These are phyloP conservation scores for Raddia guianensis DNA, from an alignment of 176 grass and related monocot genomes.

Conservation along the genomic window DNA sequence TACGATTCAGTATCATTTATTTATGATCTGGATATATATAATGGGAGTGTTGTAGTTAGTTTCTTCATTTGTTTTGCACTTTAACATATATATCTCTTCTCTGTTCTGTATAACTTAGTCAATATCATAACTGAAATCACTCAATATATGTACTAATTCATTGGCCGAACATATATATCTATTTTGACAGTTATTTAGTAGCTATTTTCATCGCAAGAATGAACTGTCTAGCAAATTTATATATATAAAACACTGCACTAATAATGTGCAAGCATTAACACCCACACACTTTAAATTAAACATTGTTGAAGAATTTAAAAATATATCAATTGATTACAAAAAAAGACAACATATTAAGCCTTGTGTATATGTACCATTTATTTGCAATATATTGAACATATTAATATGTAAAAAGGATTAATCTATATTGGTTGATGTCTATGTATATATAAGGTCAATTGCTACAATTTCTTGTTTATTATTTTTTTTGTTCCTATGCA, in stretches of 20 bases:
- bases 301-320: background rate
- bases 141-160: no score
- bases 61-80: background rate
- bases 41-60: background rate
- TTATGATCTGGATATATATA: background rate
- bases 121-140: background rate
- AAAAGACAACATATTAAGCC: background rate
- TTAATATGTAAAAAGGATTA: background rate
- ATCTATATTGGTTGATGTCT: no score
- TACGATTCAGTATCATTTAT: background rate
- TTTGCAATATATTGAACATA: background rate
- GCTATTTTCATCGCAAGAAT: no score
- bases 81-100: background rate
- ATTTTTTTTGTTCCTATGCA: background rate
- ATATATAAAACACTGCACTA: background rate
- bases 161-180: no score
- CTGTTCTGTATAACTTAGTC: background rate
- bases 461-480: background rate
- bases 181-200: no score
- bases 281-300: background rate
- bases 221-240: no score
- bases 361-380: background rate
- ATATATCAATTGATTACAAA: background rate
- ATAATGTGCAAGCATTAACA: background rate
- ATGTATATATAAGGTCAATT: background rate